Base-by-base conservation (phyloP, 331 rosid species). In the Erythrophleum ivorense region DNA sequence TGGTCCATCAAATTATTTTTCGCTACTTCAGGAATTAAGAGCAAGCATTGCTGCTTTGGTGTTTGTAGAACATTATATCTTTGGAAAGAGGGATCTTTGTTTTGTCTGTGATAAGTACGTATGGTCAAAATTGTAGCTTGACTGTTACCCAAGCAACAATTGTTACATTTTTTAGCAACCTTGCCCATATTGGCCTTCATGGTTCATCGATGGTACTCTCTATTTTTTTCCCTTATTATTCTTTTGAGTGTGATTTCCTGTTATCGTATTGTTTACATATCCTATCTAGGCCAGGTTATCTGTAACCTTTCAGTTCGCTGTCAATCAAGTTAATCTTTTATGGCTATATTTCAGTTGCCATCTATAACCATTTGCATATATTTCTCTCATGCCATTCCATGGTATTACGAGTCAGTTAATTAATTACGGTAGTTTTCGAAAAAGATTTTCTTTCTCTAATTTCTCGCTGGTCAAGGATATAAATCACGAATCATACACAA, bases 141-240 rank as follows among this genome's bases (percentile, higher is more conserved):
- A 93, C 89, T 74, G 67, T 95, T 78, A 87, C 90, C 41, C 94
- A 93, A 87, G 94, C 93, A 66, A 97, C 98, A 50, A 76, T 89
- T 85, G 95, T 95, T 83, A 94, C 97, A 64, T 93, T 95, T 87
- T 90, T 95, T 83, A 88, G 90, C 80, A 89, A 85, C 87, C 97
- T 95, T 41, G 98, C 98, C n/a, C 98, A 95, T 80, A 91, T 85
- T 73, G 98, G 98, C 46, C 93, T 93, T 82, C 91, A 88, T 80
- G 94, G 97, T 81, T 93, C 98, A 49, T 21, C 91, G 81, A 46
- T 85, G 98, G 98, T 93, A 86, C 46, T 63, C 86, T 88, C 52
- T 53, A 11, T 24, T 70, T 70, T 60, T 83, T 75, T 81, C 52
- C 58, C 38, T 67, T 21, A 15, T 62, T 40, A 13, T 75, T 38